Evolutionary conservation across 805 yeast species (phyloP).

Genomic region (Pichia phayaonensis): DNA sequence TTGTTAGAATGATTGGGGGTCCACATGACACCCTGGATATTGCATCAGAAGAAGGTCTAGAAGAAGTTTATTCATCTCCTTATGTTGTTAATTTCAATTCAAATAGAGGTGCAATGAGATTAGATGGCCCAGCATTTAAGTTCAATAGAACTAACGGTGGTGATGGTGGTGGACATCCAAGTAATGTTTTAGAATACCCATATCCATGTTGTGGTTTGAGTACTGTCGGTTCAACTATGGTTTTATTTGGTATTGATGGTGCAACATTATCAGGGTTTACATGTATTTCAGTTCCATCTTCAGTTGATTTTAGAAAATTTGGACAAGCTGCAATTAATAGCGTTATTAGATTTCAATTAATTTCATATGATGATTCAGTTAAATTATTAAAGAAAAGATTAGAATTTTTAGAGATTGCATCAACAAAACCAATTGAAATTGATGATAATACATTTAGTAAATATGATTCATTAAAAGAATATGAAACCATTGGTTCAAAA

Average conservation of each 20-base stretch:
- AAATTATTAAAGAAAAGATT: conserved; percentile 15
- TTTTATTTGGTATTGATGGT: conserved; percentile 26
- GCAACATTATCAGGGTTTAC: conserved; percentile 26
- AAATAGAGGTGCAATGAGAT: conserved; percentile 24
- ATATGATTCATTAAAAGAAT: conserved; percentile 11
- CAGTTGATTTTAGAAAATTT: conserved; percentile 28
- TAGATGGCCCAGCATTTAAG: conserved; percentile 24
- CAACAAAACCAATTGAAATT: conserved; percentile 10
- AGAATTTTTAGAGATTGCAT: conserved; percentile 13
- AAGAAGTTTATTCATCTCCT: conserved; percentile 15
- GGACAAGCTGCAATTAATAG: conserved; percentile 27
- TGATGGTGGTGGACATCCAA: conserved; percentile 28
- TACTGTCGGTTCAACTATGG: conserved; percentile 21
- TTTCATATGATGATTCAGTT: conserved; percentile 21
- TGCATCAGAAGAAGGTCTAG: conserved; percentile 19
- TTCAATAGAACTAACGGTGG: conserved; percentile 22
- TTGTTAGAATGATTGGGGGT: conserved; percentile 21
- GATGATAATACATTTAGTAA: conserved; percentile 6
- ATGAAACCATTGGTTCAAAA: conserved; percentile 6
- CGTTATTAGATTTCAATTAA: conserved; percentile 15
- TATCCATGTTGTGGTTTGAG: conserved; percentile 26
- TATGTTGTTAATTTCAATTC: conserved; percentile 24
- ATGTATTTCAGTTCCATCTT: conserved; percentile 21
- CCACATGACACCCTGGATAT: conserved; percentile 27
- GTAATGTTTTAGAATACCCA: conserved; percentile 24